These are phyloP conservation scores for Drechslerella dactyloides DNA, from an alignment of 2,329 filamentous ascomycete genomes.

Conservation along the genomic window DNA sequence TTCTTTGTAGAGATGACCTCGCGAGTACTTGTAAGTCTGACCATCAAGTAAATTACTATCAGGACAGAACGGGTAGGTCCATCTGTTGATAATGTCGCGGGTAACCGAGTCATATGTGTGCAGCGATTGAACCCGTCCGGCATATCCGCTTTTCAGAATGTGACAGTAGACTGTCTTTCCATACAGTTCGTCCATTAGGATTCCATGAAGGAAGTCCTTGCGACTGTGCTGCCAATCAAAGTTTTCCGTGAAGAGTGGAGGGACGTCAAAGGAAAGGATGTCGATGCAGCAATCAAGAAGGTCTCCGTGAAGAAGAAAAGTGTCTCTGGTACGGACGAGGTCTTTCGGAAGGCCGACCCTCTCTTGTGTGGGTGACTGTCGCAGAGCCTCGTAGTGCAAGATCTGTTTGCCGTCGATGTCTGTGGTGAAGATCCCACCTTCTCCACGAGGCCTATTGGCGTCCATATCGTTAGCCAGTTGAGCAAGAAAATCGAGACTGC, in stretches of 20 bases:
- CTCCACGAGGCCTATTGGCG: constrained; percentile 48
- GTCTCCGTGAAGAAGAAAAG: constrained; percentile 84
- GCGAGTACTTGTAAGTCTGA: constrained; percentile 75
- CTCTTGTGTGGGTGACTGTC: constrained; percentile 69
- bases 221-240: constrained; percentile 94
- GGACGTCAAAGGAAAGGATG: constrained; percentile 94
- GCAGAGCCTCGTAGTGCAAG: constrained; percentile 92
- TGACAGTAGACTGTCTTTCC: constrained; percentile 96
- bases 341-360: constrained; percentile 77
- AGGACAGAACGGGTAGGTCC: constrained; percentile 86
- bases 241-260: constrained; percentile 94
- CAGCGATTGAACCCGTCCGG: constrained; percentile 82
- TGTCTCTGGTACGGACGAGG: constrained; percentile 73
- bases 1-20: constrained; percentile 77
- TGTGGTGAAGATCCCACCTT: constrained; percentile 75
- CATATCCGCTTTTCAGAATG: constrained; percentile 81
- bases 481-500: neutral
- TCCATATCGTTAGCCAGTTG: neutral
- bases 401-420: constrained; percentile 80
- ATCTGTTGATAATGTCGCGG: constrained; percentile 82
- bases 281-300: constrained; percentile 94
- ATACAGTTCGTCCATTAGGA: constrained; percentile 95
- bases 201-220: constrained; percentile 86
- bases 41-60: constrained; percentile 82
- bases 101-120: constrained; percentile 89